phyloP scores from a whole-genome alignment of 768 basidiomycete species.

The Podaxis pistillaris region DNA sequence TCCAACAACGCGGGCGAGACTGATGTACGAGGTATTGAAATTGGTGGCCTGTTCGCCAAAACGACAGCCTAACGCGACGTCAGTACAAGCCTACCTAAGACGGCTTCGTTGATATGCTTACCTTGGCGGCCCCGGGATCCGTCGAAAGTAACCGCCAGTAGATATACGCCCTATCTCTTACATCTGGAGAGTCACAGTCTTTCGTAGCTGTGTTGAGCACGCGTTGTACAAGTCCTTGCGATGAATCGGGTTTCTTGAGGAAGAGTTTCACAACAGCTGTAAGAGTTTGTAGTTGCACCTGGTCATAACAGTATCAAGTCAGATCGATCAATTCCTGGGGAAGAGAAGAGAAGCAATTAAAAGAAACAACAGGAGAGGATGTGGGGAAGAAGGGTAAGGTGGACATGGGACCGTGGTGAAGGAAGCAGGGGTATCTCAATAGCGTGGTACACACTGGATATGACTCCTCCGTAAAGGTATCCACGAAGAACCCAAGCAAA shows the following conservation, averaged over 20 bases:
- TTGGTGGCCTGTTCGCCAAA: slow-evolving; percentile 88
- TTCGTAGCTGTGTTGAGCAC: slow-evolving; percentile 94
- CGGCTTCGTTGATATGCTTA: slow-evolving; percentile 27
- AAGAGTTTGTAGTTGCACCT: slow-evolving; percentile 79
- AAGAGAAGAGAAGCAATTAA: neutral
- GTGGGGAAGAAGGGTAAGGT: neutral
- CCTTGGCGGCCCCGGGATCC: slow-evolving; percentile 95
- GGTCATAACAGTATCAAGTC: neutral
- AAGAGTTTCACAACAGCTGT: slow-evolving; percentile 98
- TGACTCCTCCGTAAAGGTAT: slow-evolving; percentile 90
- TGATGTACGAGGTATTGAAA: slow-evolving; percentile 88
- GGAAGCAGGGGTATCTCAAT: neutral
- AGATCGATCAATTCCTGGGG: neutral
- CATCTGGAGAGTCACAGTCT: slow-evolving; percentile 95
- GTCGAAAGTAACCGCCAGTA: slow-evolving; percentile 96
- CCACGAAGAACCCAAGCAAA: slow-evolving; percentile 85
- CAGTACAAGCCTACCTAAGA: neutral
- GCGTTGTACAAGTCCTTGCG: slow-evolving; percentile 90
- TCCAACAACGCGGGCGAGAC: slow-evolving; percentile 86
- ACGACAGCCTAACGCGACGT: slow-evolving; percentile 61
- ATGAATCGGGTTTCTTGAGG: slow-evolving; percentile 90
- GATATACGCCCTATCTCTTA: slow-evolving; percentile 95
- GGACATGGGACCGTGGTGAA: neutral
- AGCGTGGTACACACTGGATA: slow-evolving; percentile 63
- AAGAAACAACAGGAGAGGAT: neutral